Evolutionary conservation across 768 basidiomycete genomes (phyloP).

Genomic region (Kwoniella heveanensis): DNA sequence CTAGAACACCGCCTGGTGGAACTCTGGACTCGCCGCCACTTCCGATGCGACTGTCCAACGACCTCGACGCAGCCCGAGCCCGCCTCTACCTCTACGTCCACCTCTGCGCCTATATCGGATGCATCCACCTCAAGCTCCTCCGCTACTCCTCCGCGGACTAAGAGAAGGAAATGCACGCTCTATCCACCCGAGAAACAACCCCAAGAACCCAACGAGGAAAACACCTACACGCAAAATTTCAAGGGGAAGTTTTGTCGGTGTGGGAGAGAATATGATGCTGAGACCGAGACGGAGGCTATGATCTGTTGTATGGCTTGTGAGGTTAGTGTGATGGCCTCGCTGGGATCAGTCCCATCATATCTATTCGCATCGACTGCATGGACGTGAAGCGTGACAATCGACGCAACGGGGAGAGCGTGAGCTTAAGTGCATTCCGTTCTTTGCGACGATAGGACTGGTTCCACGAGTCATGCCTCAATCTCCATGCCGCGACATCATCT

Average conservation of each 20-base stretch:
- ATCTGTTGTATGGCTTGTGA: constrained; percentile 53
- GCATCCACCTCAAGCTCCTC: neutral
- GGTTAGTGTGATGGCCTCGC: too few species aligned
- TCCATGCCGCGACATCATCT: constrained; percentile 10
- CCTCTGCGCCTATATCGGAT: too few species aligned
- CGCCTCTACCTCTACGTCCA: neutral
- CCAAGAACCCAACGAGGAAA: constrained; percentile 42
- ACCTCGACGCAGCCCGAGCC: constrained; percentile 20
- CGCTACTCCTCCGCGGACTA: constrained; percentile 5
- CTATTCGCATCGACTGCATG: too few species aligned
- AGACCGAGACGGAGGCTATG: constrained; percentile 54
- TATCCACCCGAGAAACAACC: constrained; percentile 38
- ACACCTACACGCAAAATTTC: constrained; percentile 48
- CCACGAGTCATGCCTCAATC: constrained; percentile 52
- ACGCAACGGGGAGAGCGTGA: too few species aligned
- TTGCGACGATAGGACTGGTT: constrained; percentile 47
- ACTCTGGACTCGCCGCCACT: constrained; percentile 47
- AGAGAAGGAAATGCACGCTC: constrained; percentile 33
- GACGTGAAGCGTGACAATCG: too few species aligned
- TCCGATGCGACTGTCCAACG: constrained; percentile 55
- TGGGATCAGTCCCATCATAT: too few species aligned
- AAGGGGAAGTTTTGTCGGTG: constrained; percentile 53
- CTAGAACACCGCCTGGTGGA: constrained; percentile 53
- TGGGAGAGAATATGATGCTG: constrained; percentile 51
- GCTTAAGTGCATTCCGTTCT: neutral